phyloP scores from a whole-genome alignment of 371 early-diverging fungal genomes.

The Scutellospora calospora region DNA sequence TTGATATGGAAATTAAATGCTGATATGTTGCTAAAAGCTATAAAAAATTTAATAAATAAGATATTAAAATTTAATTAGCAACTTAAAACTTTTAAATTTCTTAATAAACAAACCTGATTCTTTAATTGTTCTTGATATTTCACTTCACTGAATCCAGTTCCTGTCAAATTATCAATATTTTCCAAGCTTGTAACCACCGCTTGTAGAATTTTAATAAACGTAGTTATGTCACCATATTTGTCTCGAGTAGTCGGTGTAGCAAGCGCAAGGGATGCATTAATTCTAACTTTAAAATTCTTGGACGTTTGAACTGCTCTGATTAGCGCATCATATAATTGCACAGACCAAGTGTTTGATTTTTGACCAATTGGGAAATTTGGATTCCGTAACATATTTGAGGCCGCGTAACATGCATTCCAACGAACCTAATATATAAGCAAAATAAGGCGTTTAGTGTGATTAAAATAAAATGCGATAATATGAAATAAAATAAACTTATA shows the following conservation, averaged over 20 bases:
- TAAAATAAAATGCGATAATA: not conserved
- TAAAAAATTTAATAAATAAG: not conserved
- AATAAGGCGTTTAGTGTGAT: not conserved
- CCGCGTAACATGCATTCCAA: constrained; percentile 87
- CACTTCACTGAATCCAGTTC: constrained; percentile 42
- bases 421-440: constrained; percentile 59
- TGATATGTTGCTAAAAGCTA: constrained; percentile 40
- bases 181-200: constrained; percentile 55
- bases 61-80: too few relatives aligned
- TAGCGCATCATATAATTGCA: constrained; percentile 62
- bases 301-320: constrained; percentile 63
- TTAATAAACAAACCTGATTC: constrained; percentile 37
- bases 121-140: constrained; percentile 45
- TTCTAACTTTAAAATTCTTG: constrained; percentile 84
- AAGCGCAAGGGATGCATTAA: constrained; percentile 78
- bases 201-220: constrained; percentile 55
- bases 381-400: constrained; percentile 70
- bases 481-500: not conserved
- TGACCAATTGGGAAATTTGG: constrained; percentile 68
- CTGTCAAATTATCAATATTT: constrained; percentile 49
- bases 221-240: constrained; percentile 58
- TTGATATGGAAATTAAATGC: constrained; percentile 18
- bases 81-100: too few relatives aligned
- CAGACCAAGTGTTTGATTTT: constrained; percentile 62
- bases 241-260: constrained; percentile 55